Percentiles rank a stretch among this genome's conserved stretches.
Evolutionary conservation across 257 asterid genomes (phyloP).

Genomic region (Vinca minor): DNA sequence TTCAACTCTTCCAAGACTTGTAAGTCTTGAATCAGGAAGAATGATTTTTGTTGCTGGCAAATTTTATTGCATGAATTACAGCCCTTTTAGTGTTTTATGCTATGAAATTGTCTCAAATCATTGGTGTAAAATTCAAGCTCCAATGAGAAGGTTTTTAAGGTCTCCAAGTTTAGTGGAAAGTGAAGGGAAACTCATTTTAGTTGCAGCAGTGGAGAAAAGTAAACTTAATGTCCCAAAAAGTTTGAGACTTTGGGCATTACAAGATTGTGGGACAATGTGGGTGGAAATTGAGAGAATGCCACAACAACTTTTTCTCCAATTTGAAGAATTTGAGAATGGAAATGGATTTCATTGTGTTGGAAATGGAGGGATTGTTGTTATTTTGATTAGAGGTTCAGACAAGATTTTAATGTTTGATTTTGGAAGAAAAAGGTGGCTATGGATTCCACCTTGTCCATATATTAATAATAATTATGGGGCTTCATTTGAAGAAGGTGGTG

Average conservation of each 20-base stretch:
- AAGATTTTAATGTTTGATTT: conserved; percentile 61
- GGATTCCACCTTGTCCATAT: conserved; percentile 80
- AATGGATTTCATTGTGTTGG: conserved; percentile 68
- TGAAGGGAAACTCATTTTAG: conserved; percentile 44
- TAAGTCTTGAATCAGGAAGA: conserved; percentile 82
- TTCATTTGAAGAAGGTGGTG: background rate
- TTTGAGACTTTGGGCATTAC: conserved; percentile 67
- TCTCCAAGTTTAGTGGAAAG: conserved; percentile 70
- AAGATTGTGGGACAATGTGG: conserved; percentile 61
- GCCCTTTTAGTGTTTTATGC: conserved; percentile 70
- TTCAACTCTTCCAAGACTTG: conserved; percentile 69
- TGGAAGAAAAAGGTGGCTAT: conserved; percentile 50
- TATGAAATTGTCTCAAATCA: conserved; percentile 40
- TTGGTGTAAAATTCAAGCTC: conserved; percentile 87
- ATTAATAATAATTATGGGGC: conserved; percentile 15
- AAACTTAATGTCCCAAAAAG: conserved; percentile 87
- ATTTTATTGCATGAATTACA: conserved; percentile 94
- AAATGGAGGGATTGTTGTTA: conserved; percentile 52
- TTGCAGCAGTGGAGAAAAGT: conserved; percentile 91
- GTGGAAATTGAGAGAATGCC: conserved; percentile 95
- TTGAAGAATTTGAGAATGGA: conserved; percentile 60
- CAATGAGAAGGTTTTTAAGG: conserved; percentile 81
- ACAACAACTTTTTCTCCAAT: conserved; percentile 64
- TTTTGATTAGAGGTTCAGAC: conserved; percentile 39
- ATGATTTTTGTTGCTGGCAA: conserved; percentile 57